These are phyloP conservation scores for Talaromyces wortmannii DNA, from an alignment of 495 filamentous ascomycete genomes.

Conservation along the genomic window DNA sequence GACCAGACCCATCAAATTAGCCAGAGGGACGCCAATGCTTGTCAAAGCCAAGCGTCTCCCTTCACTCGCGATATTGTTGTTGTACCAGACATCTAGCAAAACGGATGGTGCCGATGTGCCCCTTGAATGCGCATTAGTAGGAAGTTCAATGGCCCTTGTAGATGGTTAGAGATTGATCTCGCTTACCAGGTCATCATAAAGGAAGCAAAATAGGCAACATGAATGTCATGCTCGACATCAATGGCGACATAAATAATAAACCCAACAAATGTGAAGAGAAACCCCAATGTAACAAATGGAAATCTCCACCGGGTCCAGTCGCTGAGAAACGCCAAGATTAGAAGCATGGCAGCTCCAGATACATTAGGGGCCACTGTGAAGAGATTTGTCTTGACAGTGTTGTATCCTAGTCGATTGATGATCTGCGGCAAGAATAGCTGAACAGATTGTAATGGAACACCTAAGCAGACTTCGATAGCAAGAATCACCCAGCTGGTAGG, in stretches of 20 bases:
- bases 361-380: conserved; percentile 59
- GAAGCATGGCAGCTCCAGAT: conserved; percentile 50
- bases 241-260: conserved; percentile 58
- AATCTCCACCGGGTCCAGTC: conserved; percentile 51
- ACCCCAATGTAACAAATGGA: conserved; percentile 55
- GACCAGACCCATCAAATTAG: conserved; percentile 62
- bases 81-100: conserved; percentile 45
- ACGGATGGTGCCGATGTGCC: conserved; percentile 27
- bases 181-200: conserved; percentile 61
- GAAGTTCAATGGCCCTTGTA: not conserved
- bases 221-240: conserved; percentile 41
- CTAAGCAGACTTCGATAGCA: conserved; percentile 54
- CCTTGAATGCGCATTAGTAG: not conserved
- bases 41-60: conserved; percentile 53
- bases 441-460: conserved; percentile 57
- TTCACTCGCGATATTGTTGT: conserved; percentile 64
- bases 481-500: conserved; percentile 48
- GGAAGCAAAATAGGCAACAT: conserved; percentile 54
- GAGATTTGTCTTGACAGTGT: conserved; percentile 54
- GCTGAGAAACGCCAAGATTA: conserved; percentile 50
- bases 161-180: conserved; percentile 6
- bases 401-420: conserved; percentile 45
- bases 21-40: conserved; percentile 56
- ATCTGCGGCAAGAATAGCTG: conserved; percentile 60
- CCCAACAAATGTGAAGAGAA: conserved; percentile 57